Percentiles rank a stretch among this genome's conserved stretches.
phyloP scores from a whole-genome alignment of 1,284 basidiomycete species.

The Meripilus lineatus region DNA sequence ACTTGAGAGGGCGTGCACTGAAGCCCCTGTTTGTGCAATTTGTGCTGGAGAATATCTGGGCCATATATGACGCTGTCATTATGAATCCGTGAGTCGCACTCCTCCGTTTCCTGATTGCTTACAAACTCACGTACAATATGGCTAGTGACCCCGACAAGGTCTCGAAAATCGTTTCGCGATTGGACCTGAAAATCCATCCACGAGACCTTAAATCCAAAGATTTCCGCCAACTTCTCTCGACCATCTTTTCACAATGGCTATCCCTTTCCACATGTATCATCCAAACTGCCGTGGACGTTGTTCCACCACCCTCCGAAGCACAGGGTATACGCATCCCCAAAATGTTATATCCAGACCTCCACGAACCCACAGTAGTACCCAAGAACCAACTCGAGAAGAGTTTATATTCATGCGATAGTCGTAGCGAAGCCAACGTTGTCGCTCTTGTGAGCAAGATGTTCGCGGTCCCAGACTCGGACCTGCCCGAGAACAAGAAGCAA shows the following conservation, averaged over 20 bases:
- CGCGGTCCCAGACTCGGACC: constrained; percentile 73
- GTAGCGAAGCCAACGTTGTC: constrained; percentile 56
- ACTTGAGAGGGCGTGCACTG: constrained; percentile 78
- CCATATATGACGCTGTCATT: constrained; percentile 87
- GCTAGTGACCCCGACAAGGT: constrained; percentile 84
- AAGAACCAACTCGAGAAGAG: constrained; percentile 80
- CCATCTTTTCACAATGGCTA: constrained; percentile 96
- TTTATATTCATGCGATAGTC: constrained; percentile 72
- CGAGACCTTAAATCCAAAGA: constrained; percentile 94
- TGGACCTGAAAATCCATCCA: constrained; percentile 82
- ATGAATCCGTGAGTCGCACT: constrained; percentile 75
- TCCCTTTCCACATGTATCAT: constrained; percentile 92
- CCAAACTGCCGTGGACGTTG: constrained; percentile 87
- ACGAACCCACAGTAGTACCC: constrained; percentile 51
- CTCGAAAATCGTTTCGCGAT: constrained; percentile 81
- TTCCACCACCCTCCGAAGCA: constrained; percentile 83
- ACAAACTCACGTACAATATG: background rate
- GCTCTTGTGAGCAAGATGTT: constrained; percentile 99
- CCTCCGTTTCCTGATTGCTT: background rate
- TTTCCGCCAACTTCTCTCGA: constrained; percentile 73
- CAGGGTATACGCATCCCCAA: constrained; percentile 85
- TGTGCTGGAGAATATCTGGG: constrained; percentile 96
- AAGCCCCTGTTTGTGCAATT: constrained; percentile 99
- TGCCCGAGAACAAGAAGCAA: constrained; percentile 83
- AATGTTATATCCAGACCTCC: constrained; percentile 86